Percentiles rank a stretch among this genome's conserved stretches.
Conservation (phyloP, 768 basidiomycete genomes). For the Gautieria morchelliformis region DNA sequence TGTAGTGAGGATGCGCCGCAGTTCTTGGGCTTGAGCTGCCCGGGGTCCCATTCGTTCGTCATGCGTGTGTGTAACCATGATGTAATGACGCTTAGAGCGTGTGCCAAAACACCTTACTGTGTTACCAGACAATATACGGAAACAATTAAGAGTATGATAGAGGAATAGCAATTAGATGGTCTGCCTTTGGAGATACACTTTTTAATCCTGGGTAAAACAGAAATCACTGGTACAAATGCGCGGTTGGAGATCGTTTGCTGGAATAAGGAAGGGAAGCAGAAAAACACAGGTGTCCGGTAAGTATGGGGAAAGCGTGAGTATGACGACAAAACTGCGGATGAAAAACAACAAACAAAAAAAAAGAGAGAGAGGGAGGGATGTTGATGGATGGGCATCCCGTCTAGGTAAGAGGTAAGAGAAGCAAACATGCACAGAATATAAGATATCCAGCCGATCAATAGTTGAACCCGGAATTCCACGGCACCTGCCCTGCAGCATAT, state of each 20-base stretch:
- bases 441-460: background rate
- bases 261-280: background rate
- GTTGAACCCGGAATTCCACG: constrained; percentile 1
- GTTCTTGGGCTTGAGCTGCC: background rate
- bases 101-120: background rate
- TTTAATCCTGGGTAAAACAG: background rate
- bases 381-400: background rate
- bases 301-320: background rate
- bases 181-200: background rate
- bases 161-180: background rate
- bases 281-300: no score
- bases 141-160: background rate
- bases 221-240: background rate
- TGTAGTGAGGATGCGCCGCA: background rate
- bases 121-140: background rate
- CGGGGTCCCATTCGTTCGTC: background rate
- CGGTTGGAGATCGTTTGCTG: background rate
- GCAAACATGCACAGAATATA: background rate
- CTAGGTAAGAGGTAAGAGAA: background rate
- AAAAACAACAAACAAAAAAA: background rate
- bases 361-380: background rate
- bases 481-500: background rate
- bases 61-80: no score
- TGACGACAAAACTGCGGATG: no score
- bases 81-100: no score